Conservation (phyloP, 306 rosid genomes). For the Lagenaria siceraria region DNA sequence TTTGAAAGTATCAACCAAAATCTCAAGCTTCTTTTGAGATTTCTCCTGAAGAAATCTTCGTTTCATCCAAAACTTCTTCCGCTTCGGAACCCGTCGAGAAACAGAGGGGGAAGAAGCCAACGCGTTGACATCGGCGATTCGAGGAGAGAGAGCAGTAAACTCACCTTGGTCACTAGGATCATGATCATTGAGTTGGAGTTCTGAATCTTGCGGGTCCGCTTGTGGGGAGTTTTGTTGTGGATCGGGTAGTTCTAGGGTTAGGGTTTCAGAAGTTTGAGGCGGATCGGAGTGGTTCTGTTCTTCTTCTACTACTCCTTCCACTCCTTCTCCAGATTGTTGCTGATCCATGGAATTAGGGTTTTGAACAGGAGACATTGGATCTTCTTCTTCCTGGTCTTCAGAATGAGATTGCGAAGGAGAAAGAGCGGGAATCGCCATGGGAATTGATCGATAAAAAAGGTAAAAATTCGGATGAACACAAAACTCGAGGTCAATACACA, state of each 20-base stretch:
- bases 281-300: slow-evolving; percentile 4
- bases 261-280: slow-evolving; percentile 25
- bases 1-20: slow-evolving; percentile 35
- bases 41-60: slow-evolving; percentile 26
- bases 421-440: slow-evolving; percentile 4
- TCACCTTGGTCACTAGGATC: slow-evolving; percentile 20
- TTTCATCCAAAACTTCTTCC: slow-evolving; percentile 12
- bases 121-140: slow-evolving; percentile 3
- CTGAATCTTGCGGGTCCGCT: neutral
- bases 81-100: slow-evolving; percentile 25
- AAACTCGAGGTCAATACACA: neutral
- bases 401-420: neutral
- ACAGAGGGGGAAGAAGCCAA: neutral
- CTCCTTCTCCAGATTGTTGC: slow-evolving; percentile 12
- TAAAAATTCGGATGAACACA: neutral
- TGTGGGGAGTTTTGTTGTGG: slow-evolving; percentile 9
- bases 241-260: slow-evolving; percentile 12
- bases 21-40: slow-evolving; percentile 37
- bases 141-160: slow-evolving; percentile 19
- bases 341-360: slow-evolving; percentile 12
- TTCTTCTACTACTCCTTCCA: neutral
- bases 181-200: slow-evolving; percentile 1
- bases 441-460: neutral
- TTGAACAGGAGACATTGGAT: slow-evolving; percentile 8
- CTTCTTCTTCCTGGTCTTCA: neutral